Evolutionary conservation across 192 early-diverging fungal species (phyloP), one percentile per base, ranked within the genome.

Genomic region (Chytriomyces hyalinus): DNA sequence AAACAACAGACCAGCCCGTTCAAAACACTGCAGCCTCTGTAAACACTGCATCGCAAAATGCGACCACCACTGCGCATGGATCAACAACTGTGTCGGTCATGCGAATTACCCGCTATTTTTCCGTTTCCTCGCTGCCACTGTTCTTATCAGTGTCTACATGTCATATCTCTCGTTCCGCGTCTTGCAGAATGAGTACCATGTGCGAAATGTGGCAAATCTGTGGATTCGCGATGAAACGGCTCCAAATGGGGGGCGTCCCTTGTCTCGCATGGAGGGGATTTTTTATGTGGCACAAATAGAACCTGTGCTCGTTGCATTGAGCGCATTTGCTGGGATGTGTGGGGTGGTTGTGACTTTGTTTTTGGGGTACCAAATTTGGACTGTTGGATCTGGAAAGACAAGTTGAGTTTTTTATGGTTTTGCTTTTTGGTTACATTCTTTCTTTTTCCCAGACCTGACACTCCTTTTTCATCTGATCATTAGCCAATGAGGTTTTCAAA

Each of bases 51-150:
- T 87, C 45, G 84, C 86, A 10, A 86, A 82, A 78, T 49, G 61
- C n/a, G 86, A 87, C 71, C 85, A 87, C 65, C 85, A 87, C 65
- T 87, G 85, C 72, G 85, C 83, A 11, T 87, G 85, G 85, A 81
- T 87, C 48, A 87, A 87, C 76, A 87, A 85, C 75, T 87, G 86
- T 70, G 85, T 88, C 44, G 87, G 87, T 22, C 82, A 88, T 79
- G 45, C 49, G 49, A 88, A 88, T 67, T 83, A 85, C 71, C 83
- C 82, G 48, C 82, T 73, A 61, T 88, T 88, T 61, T 65, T 88
- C 9, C 70, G 77, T 3, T 88, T 87, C 76, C 80, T 88, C 20
- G 60, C 79, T 15, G 76, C 78, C 5, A 83, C 81, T 10, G 26
- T 36, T 20, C 49, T 43, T 6, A 59, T 86, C n/a, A 48, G 68